phyloP scores from a whole-genome alignment of 2,329 filamentous ascomycete genomes.

The Trichoderma oligosporum region DNA sequence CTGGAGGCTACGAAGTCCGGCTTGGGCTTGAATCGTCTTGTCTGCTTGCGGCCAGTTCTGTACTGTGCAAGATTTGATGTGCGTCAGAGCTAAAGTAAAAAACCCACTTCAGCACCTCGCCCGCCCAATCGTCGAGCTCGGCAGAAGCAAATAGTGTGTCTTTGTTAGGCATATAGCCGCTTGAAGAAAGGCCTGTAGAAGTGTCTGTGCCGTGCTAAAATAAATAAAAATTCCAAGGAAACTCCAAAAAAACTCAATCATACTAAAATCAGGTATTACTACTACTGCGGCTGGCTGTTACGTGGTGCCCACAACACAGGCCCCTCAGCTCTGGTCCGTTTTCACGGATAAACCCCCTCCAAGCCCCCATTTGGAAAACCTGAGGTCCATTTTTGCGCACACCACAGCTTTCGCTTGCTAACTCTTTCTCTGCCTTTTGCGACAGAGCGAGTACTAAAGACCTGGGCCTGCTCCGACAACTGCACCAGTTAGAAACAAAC shows the following conservation, averaged over 20 bases:
- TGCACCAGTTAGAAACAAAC: constrained; percentile 20
- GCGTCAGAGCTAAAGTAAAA: not conserved
- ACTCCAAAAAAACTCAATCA: too few relatives aligned
- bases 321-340: not conserved
- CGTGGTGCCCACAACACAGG: constrained; percentile 6
- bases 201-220: not conserved
- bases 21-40: not conserved
- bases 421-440: constrained; percentile 9
- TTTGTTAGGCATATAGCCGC: not conserved
- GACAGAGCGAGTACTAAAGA: constrained; percentile 4
- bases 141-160: constrained; percentile 11
- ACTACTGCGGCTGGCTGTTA: constrained; percentile 3
- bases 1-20: not conserved
- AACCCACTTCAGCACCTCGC: constrained; percentile 8
- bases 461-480: constrained; percentile 14
- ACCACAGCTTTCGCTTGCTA: constrained; percentile 16
- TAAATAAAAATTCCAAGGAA: too few relatives aligned
- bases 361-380: constrained; percentile 11
- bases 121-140: constrained; percentile 12
- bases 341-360: constrained; percentile 17
- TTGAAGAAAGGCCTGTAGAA: constrained; percentile 3
- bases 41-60: not conserved
- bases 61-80: not conserved
- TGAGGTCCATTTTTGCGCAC: constrained; percentile 14
- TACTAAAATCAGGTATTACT: too few relatives aligned